These are phyloP conservation scores for Globisporangium okanoganense DNA, from an alignment of 352 stramenopile species.

Conservation along the genomic window DNA sequence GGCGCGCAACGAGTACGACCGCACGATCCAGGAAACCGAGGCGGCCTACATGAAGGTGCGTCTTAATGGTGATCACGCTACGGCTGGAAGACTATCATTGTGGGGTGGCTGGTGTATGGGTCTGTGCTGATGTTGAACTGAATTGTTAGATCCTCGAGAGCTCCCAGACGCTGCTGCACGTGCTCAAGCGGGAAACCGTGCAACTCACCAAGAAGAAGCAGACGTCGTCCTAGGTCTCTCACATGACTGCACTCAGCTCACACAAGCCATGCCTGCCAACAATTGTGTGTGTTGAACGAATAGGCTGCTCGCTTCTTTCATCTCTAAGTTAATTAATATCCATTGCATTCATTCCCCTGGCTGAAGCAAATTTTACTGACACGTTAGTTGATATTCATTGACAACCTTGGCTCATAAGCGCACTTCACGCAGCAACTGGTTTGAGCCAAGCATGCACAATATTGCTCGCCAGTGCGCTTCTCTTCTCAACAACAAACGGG, in stretches of 20 bases:
- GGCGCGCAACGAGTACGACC: conserved; percentile 91
- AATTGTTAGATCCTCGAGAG: conserved; percentile 86
- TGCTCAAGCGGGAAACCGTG: conserved; percentile 92
- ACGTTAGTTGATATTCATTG: background rate
- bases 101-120: background rate
- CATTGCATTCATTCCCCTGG: background rate
- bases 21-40: conserved; percentile 93
- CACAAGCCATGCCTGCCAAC: background rate
- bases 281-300: background rate
- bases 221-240: conserved; percentile 52
- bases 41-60: conserved; percentile 91
- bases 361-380: background rate
- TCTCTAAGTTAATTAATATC: conserved; percentile 7
- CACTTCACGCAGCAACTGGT: background rate
- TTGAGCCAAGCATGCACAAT: background rate
- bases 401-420: background rate
- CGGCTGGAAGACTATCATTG: too few species aligned
- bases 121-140: too few species aligned
- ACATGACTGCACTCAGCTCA: background rate
- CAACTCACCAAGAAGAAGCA: conserved; percentile 96
- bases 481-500: background rate
- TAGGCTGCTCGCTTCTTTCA: conserved; percentile 10
- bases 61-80: too few species aligned
- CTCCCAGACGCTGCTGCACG: conserved; percentile 92
- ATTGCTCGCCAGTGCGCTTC: background rate